Evolutionary conservation across 1,284 basidiomycete genomes (phyloP).

Genomic region (Leccinum subspadiceum): DNA sequence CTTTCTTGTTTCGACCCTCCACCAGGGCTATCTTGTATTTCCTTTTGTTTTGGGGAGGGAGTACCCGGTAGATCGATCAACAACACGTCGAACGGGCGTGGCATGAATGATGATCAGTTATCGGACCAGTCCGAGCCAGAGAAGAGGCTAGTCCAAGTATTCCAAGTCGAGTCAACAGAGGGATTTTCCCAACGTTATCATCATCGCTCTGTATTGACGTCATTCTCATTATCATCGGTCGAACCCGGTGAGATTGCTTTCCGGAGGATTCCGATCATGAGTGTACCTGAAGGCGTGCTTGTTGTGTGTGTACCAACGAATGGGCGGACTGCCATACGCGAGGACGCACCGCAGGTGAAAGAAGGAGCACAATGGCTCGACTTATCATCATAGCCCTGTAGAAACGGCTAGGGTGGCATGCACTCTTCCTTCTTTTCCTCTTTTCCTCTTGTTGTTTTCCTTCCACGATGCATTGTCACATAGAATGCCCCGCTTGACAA

Average conservation of each 20-base stretch:
- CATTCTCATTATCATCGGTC: not conserved
- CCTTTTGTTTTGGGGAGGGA: not conserved
- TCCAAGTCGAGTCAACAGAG: not conserved
- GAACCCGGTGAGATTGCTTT: not conserved
- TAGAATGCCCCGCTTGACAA: not conserved
- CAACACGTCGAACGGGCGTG: not conserved
- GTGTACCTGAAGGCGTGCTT: not conserved
- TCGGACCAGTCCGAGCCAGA: not conserved
- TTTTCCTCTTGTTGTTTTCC: too few relatives aligned
- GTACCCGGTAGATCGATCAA: not conserved
- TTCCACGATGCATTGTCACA: too few relatives aligned
- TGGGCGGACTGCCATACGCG: not conserved
- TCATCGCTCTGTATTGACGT: not conserved
- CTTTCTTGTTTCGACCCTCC: not conserved
- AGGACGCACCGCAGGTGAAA: not conserved
- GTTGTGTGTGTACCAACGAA: not conserved
- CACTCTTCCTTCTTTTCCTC: not conserved
- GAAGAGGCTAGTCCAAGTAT: not conserved
- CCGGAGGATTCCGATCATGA: conserved; percentile 2
- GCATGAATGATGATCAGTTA: not conserved
- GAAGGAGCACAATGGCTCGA: not conserved
- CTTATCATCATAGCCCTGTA: not conserved
- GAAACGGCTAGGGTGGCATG: not conserved
- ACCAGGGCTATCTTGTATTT: not conserved
- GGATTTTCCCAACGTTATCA: not conserved